Base-by-base conservation (phyloP, 257 asterid genomes). In the Linderniella brevidens region DNA sequence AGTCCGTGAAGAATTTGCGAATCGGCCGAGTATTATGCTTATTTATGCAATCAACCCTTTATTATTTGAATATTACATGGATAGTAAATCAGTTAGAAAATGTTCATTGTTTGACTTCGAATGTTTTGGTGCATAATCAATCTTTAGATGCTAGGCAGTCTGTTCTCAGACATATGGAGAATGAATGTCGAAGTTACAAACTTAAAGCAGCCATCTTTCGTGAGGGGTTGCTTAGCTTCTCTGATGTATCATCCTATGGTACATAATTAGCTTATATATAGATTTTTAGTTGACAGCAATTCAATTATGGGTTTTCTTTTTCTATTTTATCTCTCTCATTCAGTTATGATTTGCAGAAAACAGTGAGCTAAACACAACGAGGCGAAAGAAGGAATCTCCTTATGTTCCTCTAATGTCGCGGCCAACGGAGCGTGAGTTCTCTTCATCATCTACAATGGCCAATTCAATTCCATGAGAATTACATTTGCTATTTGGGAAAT, bases 341-440 rank as follows among this genome's bases (percentile, higher is more conserved):
- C n/a, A 48, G 37, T 43, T 49, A 62, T 59, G 20, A 39, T 53
- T 66, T 67, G 68, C 80, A 88, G 95, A 78, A 53, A 53, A 53
- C 70, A 52, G 52, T 47, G 48, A 45, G 55, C 65, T 41, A 55
- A 66, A 62, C 49, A 45, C 53, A n/a, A 49, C 6, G 32, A 25
- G 64, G 62, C 38, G 56, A n/a, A 90, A 68, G 70, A 82, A 69
- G 77, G 80, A 59, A 61, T 50, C 86, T 49, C 58, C 70, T 62
- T 74, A 81, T 71, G 44, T 81, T 55, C 82, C 80, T 37, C 72
- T 88, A 16, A 38, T 76, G 74, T 68, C 80, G 41, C 72, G 94
- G 8, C 93, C 80, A 46, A 75, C 94, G 19, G 96, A 75, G 69
- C 96, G 98, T 90, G 45, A 84, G 96, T 81, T 54, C 46, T 46